phyloP scores from a whole-genome alignment of 192 early-diverging fungal species.

The Rhizophagus sp. region DNA sequence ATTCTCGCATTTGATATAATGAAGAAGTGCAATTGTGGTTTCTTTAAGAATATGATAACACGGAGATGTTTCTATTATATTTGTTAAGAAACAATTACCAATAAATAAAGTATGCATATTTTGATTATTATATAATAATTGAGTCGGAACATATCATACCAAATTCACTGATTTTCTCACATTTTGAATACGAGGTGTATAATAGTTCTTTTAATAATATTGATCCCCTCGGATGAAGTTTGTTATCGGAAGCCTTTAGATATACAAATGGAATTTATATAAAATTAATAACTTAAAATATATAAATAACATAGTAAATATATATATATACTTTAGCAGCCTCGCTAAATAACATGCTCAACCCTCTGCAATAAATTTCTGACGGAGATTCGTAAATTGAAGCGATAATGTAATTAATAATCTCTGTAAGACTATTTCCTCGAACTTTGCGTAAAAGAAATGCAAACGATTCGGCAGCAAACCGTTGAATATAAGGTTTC shows the following conservation, averaged over 20 bases:
- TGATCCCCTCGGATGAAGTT: conserved; percentile 49
- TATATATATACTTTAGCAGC: conserved; percentile 62
- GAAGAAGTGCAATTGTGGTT: conserved; percentile 52
- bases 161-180: neutral
- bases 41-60: conserved; percentile 42
- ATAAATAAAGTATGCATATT: neutral
- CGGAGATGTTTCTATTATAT: conserved; percentile 28
- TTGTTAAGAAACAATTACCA: neutral
- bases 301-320: neutral
- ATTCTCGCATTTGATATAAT: conserved; percentile 51
- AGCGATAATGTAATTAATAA: conserved; percentile 66
- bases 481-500: conserved; percentile 79
- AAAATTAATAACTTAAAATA: neutral
- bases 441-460: conserved; percentile 83
- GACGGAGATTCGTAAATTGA: conserved; percentile 45
- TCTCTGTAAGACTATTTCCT: conserved; percentile 55
- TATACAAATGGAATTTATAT: neutral
- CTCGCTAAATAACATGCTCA: conserved; percentile 83
- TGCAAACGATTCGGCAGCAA: conserved; percentile 90
- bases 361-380: conserved; percentile 66
- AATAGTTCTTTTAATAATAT: conserved; percentile 48
- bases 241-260: conserved; percentile 37
- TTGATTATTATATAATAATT: neutral
- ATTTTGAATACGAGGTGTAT: conserved; percentile 36
- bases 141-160: neutral